Conservation (phyloP, 2,329 filamentous ascomycete genomes). For the Penicillium hesseltinei region DNA sequence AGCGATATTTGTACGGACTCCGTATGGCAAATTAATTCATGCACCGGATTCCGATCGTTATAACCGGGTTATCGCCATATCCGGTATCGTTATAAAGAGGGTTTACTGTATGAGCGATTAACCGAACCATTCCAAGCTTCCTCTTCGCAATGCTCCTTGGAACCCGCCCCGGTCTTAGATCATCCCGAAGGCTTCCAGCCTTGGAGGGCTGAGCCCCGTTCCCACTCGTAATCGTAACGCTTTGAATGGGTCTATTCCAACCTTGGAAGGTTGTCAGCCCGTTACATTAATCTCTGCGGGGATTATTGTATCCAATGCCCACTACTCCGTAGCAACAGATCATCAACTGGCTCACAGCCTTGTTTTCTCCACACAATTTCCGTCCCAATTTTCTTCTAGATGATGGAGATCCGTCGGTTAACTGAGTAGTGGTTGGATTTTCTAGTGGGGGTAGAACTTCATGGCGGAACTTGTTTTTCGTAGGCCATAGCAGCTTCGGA, state of each 20-base stretch:
- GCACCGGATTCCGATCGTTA: no score
- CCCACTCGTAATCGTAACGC: background rate
- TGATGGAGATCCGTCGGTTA: background rate
- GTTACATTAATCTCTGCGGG: background rate
- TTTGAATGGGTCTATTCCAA: background rate
- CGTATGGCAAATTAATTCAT: no score
- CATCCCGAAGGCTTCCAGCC: background rate
- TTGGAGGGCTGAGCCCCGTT: conserved; percentile 2
- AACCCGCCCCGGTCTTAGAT: background rate
- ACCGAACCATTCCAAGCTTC: background rate
- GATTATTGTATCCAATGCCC: background rate
- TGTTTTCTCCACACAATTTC: background rate
- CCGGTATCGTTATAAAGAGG: no score
- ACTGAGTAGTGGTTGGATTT: background rate
- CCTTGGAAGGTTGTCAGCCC: background rate
- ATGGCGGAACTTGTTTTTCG: background rate
- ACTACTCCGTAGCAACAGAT: background rate
- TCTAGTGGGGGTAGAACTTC: background rate
- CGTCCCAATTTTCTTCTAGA: background rate
- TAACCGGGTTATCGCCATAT: no score
- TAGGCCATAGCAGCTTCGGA: background rate
- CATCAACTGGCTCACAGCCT: background rate
- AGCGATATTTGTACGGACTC: no score
- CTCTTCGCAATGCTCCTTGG: background rate
- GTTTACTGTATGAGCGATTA: background rate